phyloP scores from a whole-genome alignment of 345 rosid species.

The Euphorbia tirucalli region DNA sequence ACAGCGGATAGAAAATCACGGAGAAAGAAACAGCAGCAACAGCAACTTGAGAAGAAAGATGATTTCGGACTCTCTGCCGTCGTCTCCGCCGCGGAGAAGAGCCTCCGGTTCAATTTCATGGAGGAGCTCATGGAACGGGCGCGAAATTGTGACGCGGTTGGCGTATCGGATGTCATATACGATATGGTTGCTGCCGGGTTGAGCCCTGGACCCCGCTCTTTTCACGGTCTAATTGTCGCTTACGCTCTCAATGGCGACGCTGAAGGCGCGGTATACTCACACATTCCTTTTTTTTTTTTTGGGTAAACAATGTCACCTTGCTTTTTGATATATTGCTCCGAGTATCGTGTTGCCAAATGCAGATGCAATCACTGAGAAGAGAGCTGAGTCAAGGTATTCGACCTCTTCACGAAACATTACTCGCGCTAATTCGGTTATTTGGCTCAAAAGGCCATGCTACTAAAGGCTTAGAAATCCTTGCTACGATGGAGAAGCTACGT shows the following conservation, averaged over 20 bases:
- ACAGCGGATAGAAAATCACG: conserved; percentile 9
- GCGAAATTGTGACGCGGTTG: conserved; percentile 57
- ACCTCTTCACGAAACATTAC: conserved; percentile 82
- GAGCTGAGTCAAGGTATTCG: conserved; percentile 75
- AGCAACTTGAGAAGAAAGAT: background rate
- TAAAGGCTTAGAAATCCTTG: conserved; percentile 71
- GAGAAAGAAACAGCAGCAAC: conserved; percentile 17
- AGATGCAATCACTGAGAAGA: conserved; percentile 88
- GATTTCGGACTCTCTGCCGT: background rate
- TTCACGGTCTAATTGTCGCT: conserved; percentile 83
- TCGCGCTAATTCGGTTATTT: conserved; percentile 62
- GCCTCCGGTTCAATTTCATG: conserved; percentile 81
- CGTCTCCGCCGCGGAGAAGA: conserved; percentile 61
- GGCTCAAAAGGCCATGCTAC: conserved; percentile 71
- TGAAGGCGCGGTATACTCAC: conserved; percentile 72
- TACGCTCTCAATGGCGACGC: conserved; percentile 63
- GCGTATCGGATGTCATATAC: conserved; percentile 73
- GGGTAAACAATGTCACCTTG: background rate
- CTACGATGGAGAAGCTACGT: conserved; percentile 78
- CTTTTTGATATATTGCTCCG: background rate
- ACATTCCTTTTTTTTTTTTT: background rate
- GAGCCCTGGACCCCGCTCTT: conserved; percentile 87
- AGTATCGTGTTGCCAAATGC: conserved; percentile 6
- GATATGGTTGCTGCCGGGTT: conserved; percentile 98
- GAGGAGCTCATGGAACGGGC: conserved; percentile 90